These are phyloP conservation scores for Annulohypoxylon truncatum DNA, from an alignment of 2,329 filamentous ascomycete species.

Conservation along the genomic window DNA sequence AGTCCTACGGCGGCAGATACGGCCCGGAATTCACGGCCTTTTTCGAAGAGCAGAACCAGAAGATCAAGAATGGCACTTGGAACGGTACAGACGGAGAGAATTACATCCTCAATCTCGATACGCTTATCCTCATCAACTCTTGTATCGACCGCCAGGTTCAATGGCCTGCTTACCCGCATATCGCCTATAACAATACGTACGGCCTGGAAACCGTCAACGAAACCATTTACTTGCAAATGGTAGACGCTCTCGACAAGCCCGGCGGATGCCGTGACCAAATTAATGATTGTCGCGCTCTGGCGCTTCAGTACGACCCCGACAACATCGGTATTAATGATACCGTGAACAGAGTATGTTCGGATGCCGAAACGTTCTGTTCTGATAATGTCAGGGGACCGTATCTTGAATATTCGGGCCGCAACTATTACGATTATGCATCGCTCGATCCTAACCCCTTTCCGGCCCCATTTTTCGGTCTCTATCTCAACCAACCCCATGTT, in stretches of 20 bases:
- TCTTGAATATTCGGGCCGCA: conserved; percentile 52
- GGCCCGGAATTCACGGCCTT: conserved; percentile 49
- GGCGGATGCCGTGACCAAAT: conserved; percentile 66
- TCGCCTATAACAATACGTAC: conserved; percentile 57
- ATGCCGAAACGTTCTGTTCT: conserved; percentile 45
- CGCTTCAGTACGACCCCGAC: conserved; percentile 60
- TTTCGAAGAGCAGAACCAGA: conserved; percentile 50
- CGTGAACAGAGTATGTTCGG: conserved; percentile 57
- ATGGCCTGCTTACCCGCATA: conserved; percentile 58
- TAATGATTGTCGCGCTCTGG: conserved; percentile 60
- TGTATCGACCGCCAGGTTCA: conserved; percentile 62
- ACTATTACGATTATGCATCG: conserved; percentile 69
- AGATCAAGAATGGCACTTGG: conserved; percentile 49
- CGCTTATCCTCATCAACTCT: conserved; percentile 68
- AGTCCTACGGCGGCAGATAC: conserved; percentile 52
- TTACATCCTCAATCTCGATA: conserved; percentile 48
- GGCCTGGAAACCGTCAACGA: conserved; percentile 47
- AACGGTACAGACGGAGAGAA: conserved; percentile 46
- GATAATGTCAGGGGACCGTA: conserved; percentile 43
- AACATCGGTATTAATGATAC: conserved; percentile 58
- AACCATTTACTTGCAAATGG: conserved; percentile 47
- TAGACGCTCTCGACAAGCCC: conserved; percentile 48
- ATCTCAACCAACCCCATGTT: conserved; percentile 67
- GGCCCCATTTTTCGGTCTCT: conserved; percentile 63
- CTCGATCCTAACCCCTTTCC: conserved; percentile 64